These are phyloP conservation scores for Cutaneotrichosporon arboriforme DNA, from an alignment of 1,284 basidiomycete genomes.

Conservation along the genomic window DNA sequence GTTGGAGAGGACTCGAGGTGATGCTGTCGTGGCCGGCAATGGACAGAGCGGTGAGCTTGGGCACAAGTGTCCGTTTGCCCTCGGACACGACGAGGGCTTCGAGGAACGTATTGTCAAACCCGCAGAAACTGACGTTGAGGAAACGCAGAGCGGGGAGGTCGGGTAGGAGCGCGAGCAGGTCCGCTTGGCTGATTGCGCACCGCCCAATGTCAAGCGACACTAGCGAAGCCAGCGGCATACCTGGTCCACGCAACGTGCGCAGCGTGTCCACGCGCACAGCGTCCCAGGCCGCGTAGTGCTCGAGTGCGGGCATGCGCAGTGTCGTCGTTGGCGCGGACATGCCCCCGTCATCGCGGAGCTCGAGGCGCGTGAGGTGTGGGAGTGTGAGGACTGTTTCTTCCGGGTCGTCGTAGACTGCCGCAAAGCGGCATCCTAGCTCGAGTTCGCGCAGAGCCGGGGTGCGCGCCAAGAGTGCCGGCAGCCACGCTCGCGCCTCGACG, in stretches of 20 bases:
- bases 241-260: conserved; percentile 9
- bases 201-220: conserved; percentile 27
- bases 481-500: not conserved
- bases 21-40: conserved; percentile 24
- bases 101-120: conserved; percentile 27
- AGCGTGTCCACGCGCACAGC: not conserved
- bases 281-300: conserved; percentile 6
- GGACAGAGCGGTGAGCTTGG: conserved; percentile 28
- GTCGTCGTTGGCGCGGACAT: not conserved
- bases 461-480: not conserved
- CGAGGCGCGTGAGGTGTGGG: not conserved
- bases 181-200: conserved; percentile 4
- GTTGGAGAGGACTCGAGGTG: conserved; percentile 19
- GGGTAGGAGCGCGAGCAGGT: conserved; percentile 11
- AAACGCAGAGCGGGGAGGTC: conserved; percentile 21
- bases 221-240: conserved; percentile 16
- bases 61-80: conserved; percentile 1
- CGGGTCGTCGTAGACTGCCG: not conserved
- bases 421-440: not conserved
- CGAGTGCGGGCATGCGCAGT: conserved; percentile 10
- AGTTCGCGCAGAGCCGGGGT: not conserved
- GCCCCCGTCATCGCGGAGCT: not conserved
- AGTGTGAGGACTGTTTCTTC: not conserved
- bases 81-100: conserved; percentile 13
- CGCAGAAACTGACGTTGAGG: conserved; percentile 26